Evolutionary conservation across 495 filamentous ascomycete species (phyloP).

Genomic region (Penicillium argentinense): DNA sequence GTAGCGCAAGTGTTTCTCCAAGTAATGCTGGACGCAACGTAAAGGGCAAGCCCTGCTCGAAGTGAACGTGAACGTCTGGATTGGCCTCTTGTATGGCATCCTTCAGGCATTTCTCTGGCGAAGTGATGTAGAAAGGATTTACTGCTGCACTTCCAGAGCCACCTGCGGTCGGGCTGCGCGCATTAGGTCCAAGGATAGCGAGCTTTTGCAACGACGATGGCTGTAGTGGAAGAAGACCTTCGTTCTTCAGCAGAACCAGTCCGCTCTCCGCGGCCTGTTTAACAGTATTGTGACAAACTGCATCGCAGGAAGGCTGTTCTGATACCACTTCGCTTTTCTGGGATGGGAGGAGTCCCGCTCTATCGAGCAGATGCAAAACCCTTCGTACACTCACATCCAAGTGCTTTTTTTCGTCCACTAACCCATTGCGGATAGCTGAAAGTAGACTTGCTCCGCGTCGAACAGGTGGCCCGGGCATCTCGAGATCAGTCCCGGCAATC

Average conservation of each 20-base stretch:
- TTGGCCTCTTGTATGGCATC: slow-evolving; percentile 33
- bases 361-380: slow-evolving; percentile 59
- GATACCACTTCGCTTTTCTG: too few relatives aligned
- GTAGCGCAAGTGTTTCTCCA: too few relatives aligned
- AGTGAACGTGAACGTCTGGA: too few relatives aligned
- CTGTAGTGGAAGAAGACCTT: slow-evolving; percentile 64
- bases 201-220: too few relatives aligned
- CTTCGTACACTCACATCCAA: slow-evolving; percentile 58
- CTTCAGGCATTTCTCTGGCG: slow-evolving; percentile 61
- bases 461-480: slow-evolving; percentile 66
- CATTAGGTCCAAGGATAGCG: slow-evolving; percentile 78
- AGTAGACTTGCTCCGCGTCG: slow-evolving; percentile 55
- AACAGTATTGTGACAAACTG: too few relatives aligned
- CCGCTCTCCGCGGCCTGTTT: too few relatives aligned
- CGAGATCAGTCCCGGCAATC: slow-evolving; percentile 65
- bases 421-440: slow-evolving; percentile 54
- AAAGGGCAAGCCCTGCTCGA: too few relatives aligned
- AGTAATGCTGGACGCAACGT: too few relatives aligned
- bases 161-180: slow-evolving; percentile 67
- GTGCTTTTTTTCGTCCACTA: too few relatives aligned
- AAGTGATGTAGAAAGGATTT: slow-evolving; percentile 69
- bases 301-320: too few relatives aligned
- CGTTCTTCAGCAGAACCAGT: slow-evolving; percentile 77
- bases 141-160: slow-evolving; percentile 76
- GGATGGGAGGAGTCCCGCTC: too few relatives aligned